These are phyloP conservation scores for Cornus kousa DNA, from an alignment of 148 eudicot species.

Conservation along the genomic window DNA sequence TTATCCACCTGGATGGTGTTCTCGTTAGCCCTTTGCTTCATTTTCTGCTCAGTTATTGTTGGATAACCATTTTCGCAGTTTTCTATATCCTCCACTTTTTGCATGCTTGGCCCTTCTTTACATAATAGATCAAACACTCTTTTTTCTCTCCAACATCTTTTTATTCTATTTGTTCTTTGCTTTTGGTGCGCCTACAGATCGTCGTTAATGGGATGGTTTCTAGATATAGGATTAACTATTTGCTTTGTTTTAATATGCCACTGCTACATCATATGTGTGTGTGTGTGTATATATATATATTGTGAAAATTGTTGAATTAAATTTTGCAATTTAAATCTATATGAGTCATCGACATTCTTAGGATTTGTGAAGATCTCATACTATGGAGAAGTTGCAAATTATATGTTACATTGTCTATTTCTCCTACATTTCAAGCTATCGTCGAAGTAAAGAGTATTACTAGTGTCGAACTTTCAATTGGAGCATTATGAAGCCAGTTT, in stretches of 20 bases:
- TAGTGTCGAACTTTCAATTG: no score
- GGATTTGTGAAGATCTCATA: no score
- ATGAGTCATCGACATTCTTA: no score
- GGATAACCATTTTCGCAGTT: neutral
- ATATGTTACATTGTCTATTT: no score
- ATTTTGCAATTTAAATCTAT: no score
- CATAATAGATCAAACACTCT: neutral
- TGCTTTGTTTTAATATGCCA: neutral
- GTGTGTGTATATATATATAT: no score
- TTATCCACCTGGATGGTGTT: constrained; percentile 17
- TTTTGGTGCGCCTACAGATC: neutral
- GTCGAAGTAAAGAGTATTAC: no score
- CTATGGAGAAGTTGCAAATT: no score
- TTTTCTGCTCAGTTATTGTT: constrained; percentile 16
- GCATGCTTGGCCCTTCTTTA: neutral
- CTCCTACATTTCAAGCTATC: no score
- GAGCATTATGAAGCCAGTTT: no score
- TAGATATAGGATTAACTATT: no score
- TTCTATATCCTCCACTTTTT: neutral
- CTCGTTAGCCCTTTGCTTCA: constrained; percentile 12
- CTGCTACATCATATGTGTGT: neutral
- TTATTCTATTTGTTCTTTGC: neutral
- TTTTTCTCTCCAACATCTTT: neutral
- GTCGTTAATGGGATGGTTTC: neutral
- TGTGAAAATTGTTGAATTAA: no score